Evolutionary conservation across 257 asterid genomes (phyloP).

Genomic region (Avicennia marina): DNA sequence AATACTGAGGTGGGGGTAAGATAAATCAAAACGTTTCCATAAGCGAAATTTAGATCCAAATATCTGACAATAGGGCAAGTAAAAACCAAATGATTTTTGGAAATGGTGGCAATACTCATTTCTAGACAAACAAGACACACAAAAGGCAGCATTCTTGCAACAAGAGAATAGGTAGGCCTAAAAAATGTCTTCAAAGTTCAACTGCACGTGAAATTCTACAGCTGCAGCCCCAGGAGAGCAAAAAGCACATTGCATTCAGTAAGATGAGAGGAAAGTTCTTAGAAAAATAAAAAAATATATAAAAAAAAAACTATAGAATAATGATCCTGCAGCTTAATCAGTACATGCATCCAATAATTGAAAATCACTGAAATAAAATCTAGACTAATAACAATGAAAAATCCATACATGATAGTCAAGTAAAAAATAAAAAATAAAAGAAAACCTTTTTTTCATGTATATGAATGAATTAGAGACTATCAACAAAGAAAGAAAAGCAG

Average conservation of each 20-base stretch:
- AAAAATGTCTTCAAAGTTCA: not conserved
- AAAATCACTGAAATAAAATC: not conserved
- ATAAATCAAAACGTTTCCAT: not conserved
- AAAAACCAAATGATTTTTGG: not conserved
- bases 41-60: constrained; percentile 1
- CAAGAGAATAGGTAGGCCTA: constrained; percentile 3
- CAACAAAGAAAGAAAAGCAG: constrained; percentile 3
- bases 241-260: not conserved
- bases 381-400: not conserved
- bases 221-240: not conserved
- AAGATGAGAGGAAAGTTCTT: not conserved
- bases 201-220: not conserved
- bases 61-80: not conserved
- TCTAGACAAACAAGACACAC: constrained; percentile 4
- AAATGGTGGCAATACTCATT: constrained; percentile 8
- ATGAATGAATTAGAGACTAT: not conserved
- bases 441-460: not conserved
- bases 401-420: not conserved
- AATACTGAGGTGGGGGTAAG: constrained; percentile 5
- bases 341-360: not conserved
- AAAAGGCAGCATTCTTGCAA: not conserved
- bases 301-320: not conserved
- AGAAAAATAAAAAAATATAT: not conserved
- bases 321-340: not conserved
- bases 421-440: not conserved